Conservation (phyloP, 345 rosid genomes). For the Gossypium stocksii region DNA sequence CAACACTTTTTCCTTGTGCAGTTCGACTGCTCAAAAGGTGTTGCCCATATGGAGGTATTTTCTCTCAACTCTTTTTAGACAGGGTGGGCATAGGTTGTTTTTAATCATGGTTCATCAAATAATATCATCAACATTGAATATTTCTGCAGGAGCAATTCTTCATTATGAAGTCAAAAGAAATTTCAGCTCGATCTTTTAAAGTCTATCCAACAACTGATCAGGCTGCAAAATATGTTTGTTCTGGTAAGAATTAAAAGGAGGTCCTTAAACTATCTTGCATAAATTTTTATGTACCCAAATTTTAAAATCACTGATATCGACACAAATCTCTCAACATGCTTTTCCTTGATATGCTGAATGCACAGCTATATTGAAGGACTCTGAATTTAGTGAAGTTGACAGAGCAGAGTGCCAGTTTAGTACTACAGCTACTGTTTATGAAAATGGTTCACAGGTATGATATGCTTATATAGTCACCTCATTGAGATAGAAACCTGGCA, state of each 20-base stretch:
- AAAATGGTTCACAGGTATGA: slow-evolving; percentile 88
- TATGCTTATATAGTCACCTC: neutral
- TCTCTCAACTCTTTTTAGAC: neutral
- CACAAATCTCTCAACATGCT: slow-evolving; percentile 2
- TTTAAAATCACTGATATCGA: neutral
- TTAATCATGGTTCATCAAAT: neutral
- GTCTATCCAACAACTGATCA: slow-evolving; percentile 75
- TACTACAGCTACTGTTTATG: slow-evolving; percentile 76
- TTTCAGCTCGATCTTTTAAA: slow-evolving; percentile 59
- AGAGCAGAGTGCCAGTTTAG: slow-evolving; percentile 95
- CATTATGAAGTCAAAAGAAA: slow-evolving; percentile 70
- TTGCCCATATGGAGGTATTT: slow-evolving; percentile 4
- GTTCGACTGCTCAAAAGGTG: slow-evolving; percentile 82
- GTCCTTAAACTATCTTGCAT: neutral
- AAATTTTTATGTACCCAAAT: neutral
- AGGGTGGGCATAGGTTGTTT: neutral
- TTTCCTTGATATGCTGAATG: slow-evolving; percentile 21
- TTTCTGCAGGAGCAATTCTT: slow-evolving; percentile 79
- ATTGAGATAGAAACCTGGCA: neutral
- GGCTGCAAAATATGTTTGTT: slow-evolving; percentile 71
- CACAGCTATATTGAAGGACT: slow-evolving; percentile 52
- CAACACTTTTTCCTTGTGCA: slow-evolving; percentile 25
- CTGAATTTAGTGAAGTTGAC: slow-evolving; percentile 53
- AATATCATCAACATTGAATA: slow-evolving; percentile 9
- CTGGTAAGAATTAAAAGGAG: slow-evolving; percentile 38